Evolutionary conservation across 768 basidiomycete species (phyloP).

Genomic region (Boletus fagicola): DNA sequence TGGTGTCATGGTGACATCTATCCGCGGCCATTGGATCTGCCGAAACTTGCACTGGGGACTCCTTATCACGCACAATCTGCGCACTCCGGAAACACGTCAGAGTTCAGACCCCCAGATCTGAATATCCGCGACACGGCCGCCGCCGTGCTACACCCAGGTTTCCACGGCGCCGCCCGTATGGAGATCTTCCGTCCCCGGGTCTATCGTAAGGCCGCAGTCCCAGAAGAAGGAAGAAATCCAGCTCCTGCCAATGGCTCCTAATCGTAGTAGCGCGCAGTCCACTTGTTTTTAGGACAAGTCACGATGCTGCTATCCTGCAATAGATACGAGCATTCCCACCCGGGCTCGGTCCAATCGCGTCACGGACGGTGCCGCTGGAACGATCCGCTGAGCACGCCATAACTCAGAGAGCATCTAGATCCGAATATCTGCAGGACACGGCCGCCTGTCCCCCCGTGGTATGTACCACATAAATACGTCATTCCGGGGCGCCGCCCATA

Average conservation of each 20-base stretch:
- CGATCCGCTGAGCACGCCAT: background rate
- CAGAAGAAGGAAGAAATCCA: background rate
- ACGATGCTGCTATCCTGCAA: constrained; percentile 1
- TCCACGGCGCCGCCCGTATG: background rate
- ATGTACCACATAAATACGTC: background rate
- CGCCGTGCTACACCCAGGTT: background rate
- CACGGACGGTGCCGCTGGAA: background rate
- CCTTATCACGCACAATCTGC: constrained; percentile 2
- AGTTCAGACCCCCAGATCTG: background rate
- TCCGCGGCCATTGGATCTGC: too few species aligned
- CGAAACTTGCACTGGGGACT: too few species aligned
- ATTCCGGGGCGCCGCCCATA: too few species aligned
- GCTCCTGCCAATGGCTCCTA: background rate
- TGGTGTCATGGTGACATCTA: background rate
- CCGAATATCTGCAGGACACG: background rate
- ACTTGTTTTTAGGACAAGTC: background rate
- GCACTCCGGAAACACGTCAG: background rate
- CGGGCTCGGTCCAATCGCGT: background rate
- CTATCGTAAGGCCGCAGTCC: background rate
- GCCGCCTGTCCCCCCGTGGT: background rate
- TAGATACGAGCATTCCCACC: constrained; percentile 2
- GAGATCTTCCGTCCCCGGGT: background rate
- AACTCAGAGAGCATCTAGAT: background rate
- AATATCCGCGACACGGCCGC: background rate
- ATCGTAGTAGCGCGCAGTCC: background rate